Evolutionary conservation across 495 filamentous ascomycete species (phyloP).

Genomic region (Cercophora samala): DNA sequence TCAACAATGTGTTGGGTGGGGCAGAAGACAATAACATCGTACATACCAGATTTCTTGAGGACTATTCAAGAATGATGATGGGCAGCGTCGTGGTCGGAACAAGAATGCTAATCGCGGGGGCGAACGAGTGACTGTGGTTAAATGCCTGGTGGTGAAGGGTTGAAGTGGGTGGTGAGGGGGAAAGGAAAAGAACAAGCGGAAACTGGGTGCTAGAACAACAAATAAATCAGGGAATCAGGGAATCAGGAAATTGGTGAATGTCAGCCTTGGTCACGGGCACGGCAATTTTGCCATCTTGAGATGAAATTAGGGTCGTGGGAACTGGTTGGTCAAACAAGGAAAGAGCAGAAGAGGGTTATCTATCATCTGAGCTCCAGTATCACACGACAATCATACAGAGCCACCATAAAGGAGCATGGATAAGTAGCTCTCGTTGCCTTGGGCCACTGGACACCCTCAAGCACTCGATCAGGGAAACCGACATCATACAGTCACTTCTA

Average conservation of each 20-base stretch:
- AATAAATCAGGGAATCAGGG: not conserved
- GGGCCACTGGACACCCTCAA: not conserved
- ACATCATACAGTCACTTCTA: not conserved
- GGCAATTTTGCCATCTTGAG: not conserved
- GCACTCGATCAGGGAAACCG: not conserved
- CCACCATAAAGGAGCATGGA: not conserved
- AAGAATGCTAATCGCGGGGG: not conserved
- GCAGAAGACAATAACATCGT: not conserved
- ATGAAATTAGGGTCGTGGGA: not conserved
- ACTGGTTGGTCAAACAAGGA: not conserved
- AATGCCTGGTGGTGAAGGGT: not conserved
- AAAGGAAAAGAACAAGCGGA: not conserved
- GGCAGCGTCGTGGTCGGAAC: not conserved
- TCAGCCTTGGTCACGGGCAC: not conserved
- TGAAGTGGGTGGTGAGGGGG: not conserved
- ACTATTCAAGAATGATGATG: not conserved
- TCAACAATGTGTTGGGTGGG: not conserved
- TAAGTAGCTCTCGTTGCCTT: not conserved
- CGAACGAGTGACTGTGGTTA: not conserved
- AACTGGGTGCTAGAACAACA: not conserved
- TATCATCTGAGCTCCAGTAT: not conserved
- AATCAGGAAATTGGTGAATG: not conserved
- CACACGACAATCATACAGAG: not conserved
- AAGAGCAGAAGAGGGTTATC: not conserved
- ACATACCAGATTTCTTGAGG: slow-evolving; percentile 1